These are phyloP conservation scores for Trichoderma atrobrunneum DNA, from an alignment of 2,329 filamentous ascomycete species.

Conservation along the genomic window DNA sequence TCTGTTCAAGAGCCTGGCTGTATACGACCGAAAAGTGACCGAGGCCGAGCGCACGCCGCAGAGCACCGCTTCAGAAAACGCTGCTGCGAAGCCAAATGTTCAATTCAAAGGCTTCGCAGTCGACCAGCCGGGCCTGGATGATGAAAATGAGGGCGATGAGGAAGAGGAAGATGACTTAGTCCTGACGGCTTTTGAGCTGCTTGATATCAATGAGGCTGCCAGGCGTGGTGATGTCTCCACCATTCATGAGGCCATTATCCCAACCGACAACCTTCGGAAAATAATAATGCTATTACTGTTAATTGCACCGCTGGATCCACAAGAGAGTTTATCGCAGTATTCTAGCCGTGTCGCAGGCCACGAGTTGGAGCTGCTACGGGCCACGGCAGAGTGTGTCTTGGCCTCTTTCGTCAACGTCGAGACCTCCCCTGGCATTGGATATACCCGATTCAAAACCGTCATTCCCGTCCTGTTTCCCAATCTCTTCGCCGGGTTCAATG, in stretches of 20 bases:
- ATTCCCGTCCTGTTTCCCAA: conserved; percentile 61
- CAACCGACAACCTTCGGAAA: conserved; percentile 69
- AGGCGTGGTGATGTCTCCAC: conserved; percentile 49
- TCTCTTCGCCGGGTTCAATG: conserved; percentile 64
- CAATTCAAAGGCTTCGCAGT: conserved; percentile 44
- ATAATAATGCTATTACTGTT: conserved; percentile 69
- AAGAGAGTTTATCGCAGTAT: conserved; percentile 63
- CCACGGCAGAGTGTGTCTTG: conserved; percentile 62
- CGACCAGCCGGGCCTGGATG: conserved; percentile 45
- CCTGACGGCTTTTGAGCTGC: conserved; percentile 64
- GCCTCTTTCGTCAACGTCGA: conserved; percentile 65
- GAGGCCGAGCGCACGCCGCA: conserved; percentile 25
- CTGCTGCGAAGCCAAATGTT: not conserved
- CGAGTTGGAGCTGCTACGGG: conserved; percentile 57
- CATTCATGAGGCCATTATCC: conserved; percentile 65
- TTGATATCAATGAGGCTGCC: conserved; percentile 63
- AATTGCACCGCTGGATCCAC: conserved; percentile 60
- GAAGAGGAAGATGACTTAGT: conserved; percentile 62
- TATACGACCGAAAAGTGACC: conserved; percentile 61
- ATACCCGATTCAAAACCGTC: conserved; percentile 58
- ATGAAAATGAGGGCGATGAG: conserved; percentile 43
- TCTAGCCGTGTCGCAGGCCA: conserved; percentile 53
- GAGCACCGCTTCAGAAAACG: not conserved
- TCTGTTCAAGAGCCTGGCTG: conserved; percentile 68
- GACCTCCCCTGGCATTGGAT: conserved; percentile 60